Conservation (phyloP, 192 early-diverging fungal genomes). For the Backusella tarrabulga region DNA sequence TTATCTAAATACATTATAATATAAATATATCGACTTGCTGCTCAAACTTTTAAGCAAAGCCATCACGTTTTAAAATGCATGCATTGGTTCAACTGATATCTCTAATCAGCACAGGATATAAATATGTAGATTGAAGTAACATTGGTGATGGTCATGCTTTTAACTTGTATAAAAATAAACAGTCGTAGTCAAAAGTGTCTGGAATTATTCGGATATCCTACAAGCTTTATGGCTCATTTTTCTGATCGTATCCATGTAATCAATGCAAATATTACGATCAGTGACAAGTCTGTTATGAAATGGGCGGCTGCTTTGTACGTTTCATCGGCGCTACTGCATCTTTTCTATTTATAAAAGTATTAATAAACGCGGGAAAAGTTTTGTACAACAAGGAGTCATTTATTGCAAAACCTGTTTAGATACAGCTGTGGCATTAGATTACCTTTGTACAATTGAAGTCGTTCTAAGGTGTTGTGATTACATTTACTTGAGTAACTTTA, state of each 20-base stretch:
- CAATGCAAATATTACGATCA: background rate
- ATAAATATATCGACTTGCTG: background rate
- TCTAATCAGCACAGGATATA: background rate
- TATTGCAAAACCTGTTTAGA: background rate
- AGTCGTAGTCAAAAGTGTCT: background rate
- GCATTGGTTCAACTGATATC: background rate
- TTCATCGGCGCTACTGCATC: background rate
- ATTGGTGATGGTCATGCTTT: background rate
- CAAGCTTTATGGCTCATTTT: background rate
- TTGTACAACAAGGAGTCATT: background rate
- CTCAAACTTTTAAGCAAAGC: background rate
- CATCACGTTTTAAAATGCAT: background rate
- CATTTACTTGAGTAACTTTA: background rate
- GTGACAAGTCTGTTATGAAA: background rate
- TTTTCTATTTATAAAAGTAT: conserved; percentile 4
- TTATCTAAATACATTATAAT: background rate
- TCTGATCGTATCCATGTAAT: background rate
- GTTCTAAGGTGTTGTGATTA: background rate
- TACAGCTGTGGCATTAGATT: background rate
- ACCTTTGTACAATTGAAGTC: background rate
- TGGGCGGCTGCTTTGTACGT: background rate
- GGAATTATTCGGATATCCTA: background rate
- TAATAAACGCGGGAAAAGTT: conserved; percentile 1
- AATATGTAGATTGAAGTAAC: background rate
- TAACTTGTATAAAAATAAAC: background rate